These are phyloP conservation scores for Gossypium davidsonii DNA, from an alignment of 441 rosid species.

Conservation along the genomic window DNA sequence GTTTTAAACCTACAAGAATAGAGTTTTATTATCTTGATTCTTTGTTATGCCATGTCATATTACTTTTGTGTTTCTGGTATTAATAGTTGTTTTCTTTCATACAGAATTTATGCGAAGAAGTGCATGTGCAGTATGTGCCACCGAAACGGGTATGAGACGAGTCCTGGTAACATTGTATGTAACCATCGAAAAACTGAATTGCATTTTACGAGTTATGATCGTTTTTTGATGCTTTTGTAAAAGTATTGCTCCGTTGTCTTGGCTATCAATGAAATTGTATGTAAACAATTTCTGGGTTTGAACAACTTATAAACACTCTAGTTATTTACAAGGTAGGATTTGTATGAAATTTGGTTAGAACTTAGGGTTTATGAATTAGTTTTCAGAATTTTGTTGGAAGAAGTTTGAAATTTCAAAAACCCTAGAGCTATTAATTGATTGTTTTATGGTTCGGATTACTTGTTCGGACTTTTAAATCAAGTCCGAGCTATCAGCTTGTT, in stretches of 20 bases:
- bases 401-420: neutral
- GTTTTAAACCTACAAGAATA: neutral
- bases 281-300: neutral
- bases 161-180: neutral
- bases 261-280: neutral
- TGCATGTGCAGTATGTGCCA: conserved; percentile 57
- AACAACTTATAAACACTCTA: neutral
- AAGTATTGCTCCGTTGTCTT: neutral
- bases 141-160: conserved; percentile 45
- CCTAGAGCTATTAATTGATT: too few relatives aligned
- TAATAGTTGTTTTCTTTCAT: conserved; percentile 9
- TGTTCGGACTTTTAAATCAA: too few relatives aligned
- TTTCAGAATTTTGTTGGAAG: neutral
- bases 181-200: neutral
- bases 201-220: neutral
- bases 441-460: too few relatives aligned
- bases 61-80: neutral
- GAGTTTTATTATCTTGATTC: neutral
- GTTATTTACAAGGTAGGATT: neutral
- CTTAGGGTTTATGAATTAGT: neutral
- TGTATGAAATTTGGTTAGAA: neutral
- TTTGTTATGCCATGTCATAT: neutral
- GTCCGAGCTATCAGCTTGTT: too few relatives aligned
- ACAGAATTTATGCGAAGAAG: conserved; percentile 78
- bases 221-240: neutral